phyloP scores from a whole-genome alignment of 345 rosid genomes.

The Abelmoschus esculentus region DNA sequence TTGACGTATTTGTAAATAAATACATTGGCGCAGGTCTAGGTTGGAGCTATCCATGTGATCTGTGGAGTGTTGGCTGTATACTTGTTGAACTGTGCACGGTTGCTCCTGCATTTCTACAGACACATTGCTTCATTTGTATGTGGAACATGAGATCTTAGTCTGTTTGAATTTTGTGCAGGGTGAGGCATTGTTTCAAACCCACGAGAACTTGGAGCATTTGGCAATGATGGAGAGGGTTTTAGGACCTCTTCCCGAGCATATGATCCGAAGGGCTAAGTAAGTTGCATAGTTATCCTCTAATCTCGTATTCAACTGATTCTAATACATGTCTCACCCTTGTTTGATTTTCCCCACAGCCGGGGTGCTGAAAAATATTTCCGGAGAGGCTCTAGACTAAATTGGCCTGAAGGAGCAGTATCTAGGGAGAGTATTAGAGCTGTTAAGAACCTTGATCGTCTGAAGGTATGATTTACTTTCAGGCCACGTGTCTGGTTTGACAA shows the following conservation, averaged over 20 bases:
- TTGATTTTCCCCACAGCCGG: slow-evolving; percentile 29
- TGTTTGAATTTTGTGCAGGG: slow-evolving; percentile 33
- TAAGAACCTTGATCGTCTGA: slow-evolving; percentile 53
- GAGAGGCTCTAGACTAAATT: slow-evolving; percentile 23
- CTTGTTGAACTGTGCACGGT: slow-evolving; percentile 69
- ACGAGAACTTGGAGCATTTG: slow-evolving; percentile 77
- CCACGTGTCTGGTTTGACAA: not conserved
- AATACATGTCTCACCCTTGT: slow-evolving; percentile 4
- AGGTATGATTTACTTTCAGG: slow-evolving; percentile 24
- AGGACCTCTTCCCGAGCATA: slow-evolving; percentile 10
- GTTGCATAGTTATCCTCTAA: not conserved
- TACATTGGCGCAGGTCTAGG: slow-evolving; percentile 50
- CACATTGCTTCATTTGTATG: not conserved
- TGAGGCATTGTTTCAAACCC: slow-evolving; percentile 75
- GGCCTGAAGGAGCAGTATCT: slow-evolving; percentile 87
- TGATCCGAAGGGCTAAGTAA: slow-evolving; percentile 9
- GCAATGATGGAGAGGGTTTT: slow-evolving; percentile 31
- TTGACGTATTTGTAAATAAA: not conserved
- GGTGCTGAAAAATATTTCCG: slow-evolving; percentile 5
- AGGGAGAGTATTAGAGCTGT: slow-evolving; percentile 82
- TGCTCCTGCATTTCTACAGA: slow-evolving; percentile 9
- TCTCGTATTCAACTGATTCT: not conserved
- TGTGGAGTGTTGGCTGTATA: slow-evolving; percentile 86
- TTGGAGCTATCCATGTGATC: slow-evolving; percentile 83
- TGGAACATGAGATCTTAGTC: too few species aligned